These are phyloP conservation scores for Umbelopsis sp. DNA, from an alignment of 371 early-diverging fungal species.

Conservation along the genomic window DNA sequence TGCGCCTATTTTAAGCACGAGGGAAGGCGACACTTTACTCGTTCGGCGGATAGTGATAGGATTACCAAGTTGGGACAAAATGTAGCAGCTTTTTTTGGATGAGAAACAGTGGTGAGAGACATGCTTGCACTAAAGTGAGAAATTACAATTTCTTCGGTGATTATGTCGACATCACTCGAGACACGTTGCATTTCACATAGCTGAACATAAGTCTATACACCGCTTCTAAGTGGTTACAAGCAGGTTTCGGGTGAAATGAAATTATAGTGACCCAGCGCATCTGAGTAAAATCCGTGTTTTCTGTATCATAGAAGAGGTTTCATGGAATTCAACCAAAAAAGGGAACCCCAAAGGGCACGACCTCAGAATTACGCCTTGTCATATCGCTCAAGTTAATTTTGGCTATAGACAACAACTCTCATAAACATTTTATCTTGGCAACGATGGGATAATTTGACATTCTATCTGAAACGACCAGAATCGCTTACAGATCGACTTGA, in stretches of 20 bases:
- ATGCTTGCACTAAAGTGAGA: no score
- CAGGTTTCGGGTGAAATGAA: constrained; percentile 6
- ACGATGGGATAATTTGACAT: background rate
- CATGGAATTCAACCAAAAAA: constrained; percentile 2
- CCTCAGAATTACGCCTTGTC: no score
- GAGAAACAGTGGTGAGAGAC: background rate
- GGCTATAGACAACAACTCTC: no score
- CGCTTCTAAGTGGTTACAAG: background rate
- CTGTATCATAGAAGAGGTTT: background rate
- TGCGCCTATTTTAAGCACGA: no score
- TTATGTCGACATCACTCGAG: background rate
- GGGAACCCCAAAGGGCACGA: background rate
- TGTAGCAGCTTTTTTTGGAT: constrained; percentile 12
- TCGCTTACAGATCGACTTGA: background rate
- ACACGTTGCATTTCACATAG: background rate
- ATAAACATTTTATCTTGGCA: no score
- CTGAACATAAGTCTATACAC: background rate
- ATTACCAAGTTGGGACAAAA: background rate
- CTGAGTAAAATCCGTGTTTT: no score
- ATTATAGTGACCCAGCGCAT: no score
- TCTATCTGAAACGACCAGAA: background rate
- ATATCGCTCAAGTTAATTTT: no score
- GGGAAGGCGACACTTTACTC: background rate
- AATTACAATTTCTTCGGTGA: no score
- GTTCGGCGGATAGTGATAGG: background rate